phyloP scores from a whole-genome alignment of 2,329 filamentous ascomycete genomes.

The Elsinoe batatas region DNA sequence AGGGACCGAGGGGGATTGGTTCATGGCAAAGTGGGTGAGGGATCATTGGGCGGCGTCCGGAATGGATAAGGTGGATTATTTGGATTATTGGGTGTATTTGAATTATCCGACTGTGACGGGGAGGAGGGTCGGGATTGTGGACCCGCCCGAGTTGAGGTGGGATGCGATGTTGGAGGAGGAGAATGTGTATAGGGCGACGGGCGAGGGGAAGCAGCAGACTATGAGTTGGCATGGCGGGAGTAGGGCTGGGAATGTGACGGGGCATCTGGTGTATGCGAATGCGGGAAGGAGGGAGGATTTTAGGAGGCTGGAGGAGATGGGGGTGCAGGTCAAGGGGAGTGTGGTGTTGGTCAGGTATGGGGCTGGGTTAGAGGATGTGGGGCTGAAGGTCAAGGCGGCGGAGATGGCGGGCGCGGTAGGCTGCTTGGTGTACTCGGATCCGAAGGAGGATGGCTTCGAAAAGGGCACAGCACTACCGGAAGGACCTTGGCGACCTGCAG shows the following conservation, averaged over 20 bases:
- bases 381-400: slow-evolving; percentile 80
- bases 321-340: slow-evolving; percentile 64
- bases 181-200: slow-evolving; percentile 49
- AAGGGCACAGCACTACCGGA: slow-evolving; percentile 64
- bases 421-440: slow-evolving; percentile 88
- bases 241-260: slow-evolving; percentile 73
- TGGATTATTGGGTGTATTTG: slow-evolving; percentile 67
- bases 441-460: slow-evolving; percentile 69
- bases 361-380: slow-evolving; percentile 61
- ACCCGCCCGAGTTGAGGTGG: slow-evolving; percentile 59
- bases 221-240: slow-evolving; percentile 82
- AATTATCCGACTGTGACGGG: slow-evolving; percentile 79
- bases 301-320: slow-evolving; percentile 56
- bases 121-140: slow-evolving; percentile 70
- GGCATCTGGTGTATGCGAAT: slow-evolving; percentile 84
- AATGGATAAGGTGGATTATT: slow-evolving; percentile 65
- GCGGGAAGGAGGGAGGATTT: slow-evolving; percentile 84
- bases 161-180: slow-evolving; percentile 76
- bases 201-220: slow-evolving; percentile 54
- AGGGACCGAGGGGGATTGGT: slow-evolving; percentile 87
- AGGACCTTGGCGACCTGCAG: slow-evolving; percentile 69
- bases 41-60: slow-evolving; percentile 61
- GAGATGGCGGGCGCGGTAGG: slow-evolving; percentile 77
- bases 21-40: slow-evolving; percentile 74
- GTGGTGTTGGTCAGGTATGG: slow-evolving; percentile 78